Base-by-base conservation (phyloP, 371 early-diverging fungal species). In the Haplosporangium sp. region DNA sequence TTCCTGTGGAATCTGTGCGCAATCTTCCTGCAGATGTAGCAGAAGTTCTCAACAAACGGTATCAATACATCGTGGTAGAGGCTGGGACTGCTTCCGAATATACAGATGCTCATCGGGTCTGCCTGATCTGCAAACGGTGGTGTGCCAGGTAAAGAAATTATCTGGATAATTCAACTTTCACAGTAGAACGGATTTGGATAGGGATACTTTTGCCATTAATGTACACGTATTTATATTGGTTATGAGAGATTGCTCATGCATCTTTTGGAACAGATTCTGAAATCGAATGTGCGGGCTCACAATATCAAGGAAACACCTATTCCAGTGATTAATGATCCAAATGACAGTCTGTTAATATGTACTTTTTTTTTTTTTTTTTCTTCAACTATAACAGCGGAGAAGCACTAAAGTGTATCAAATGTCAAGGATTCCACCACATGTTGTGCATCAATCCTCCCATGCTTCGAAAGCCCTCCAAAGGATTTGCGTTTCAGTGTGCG, bases 51-150 rank as follows among this genome's bases (percentile, higher is more conserved):
- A 73, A 67, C 27, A 84, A 88, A 57, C 88, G 91, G 42, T 95
- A 93, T 82, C 88, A 91, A 69, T 96, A 92, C 76, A 92, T 96
- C 61, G 88, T 95, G 27, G 94, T 94, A 13, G 97, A 96, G 69
- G 87, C 90, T 20, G 92, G 91, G n/a, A 94, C 92, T 57, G 92
- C 91, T 13, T 75, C 89, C 34, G 94, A 95, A 57, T 85, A 94
- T 64, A 92, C 91, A 35, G 90, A 88, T 47, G 88, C 89, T 34
- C 86, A 91, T 50, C 87, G 93, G 15, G 91, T 89, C 3, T 96
- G 97, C 74, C 84, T 85, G 67, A 87, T 92, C 44, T 96, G 97
- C 77, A 86, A 91, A 40, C 84, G 88, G 17, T 95, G 95, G 95
- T 93, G 94, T 69, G 83, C 89, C 56, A 88, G 88, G 90, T 89